These are phyloP conservation scores for Termitomyces sp. DNA, from an alignment of 768 basidiomycete species.

Conservation along the genomic window DNA sequence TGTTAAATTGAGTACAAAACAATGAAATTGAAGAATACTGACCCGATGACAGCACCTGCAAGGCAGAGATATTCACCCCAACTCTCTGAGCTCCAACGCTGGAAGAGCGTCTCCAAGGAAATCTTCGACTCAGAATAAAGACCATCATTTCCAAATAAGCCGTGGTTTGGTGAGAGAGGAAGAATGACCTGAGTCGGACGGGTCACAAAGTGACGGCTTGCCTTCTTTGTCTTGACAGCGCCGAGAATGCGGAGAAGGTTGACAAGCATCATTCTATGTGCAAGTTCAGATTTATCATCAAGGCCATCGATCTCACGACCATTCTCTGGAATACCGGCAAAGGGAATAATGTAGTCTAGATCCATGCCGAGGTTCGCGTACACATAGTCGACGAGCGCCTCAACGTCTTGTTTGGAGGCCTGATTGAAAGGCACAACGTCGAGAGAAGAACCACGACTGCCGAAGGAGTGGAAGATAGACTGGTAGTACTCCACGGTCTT, in stretches of 20 bases:
- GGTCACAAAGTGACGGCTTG: slow-evolving; percentile 92
- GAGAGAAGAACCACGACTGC: slow-evolving; percentile 92
- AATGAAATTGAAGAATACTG: slow-evolving; percentile 20
- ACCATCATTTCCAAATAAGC: slow-evolving; percentile 96
- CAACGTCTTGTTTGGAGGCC: slow-evolving; percentile 97
- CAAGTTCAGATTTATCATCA: slow-evolving; percentile 96
- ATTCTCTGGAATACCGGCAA: slow-evolving; percentile 97
- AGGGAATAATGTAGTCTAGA: slow-evolving; percentile 97
- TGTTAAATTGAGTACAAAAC: neutral
- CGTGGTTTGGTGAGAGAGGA: slow-evolving; percentile 96
- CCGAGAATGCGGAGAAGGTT: slow-evolving; percentile 95
- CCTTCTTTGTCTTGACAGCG: slow-evolving; percentile 97
- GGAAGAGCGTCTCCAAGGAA: slow-evolving; percentile 95
- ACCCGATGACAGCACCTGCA: slow-evolving; percentile 98
- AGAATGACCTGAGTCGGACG: slow-evolving; percentile 98
- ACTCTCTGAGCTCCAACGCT: slow-evolving; percentile 95
- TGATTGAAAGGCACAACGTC: slow-evolving; percentile 99
- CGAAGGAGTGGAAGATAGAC: slow-evolving; percentile 92
- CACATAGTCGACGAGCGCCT: slow-evolving; percentile 97
- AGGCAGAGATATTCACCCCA: slow-evolving; percentile 99
- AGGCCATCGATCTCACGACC: slow-evolving; percentile 97
- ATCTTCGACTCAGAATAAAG: slow-evolving; percentile 99
- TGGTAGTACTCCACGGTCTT: slow-evolving; percentile 98
- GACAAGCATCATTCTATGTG: slow-evolving; percentile 97
- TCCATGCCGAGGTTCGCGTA: slow-evolving; percentile 94